These are phyloP conservation scores for Vaccinium darrowii DNA, from an alignment of 148 eudicot genomes.

Conservation along the genomic window DNA sequence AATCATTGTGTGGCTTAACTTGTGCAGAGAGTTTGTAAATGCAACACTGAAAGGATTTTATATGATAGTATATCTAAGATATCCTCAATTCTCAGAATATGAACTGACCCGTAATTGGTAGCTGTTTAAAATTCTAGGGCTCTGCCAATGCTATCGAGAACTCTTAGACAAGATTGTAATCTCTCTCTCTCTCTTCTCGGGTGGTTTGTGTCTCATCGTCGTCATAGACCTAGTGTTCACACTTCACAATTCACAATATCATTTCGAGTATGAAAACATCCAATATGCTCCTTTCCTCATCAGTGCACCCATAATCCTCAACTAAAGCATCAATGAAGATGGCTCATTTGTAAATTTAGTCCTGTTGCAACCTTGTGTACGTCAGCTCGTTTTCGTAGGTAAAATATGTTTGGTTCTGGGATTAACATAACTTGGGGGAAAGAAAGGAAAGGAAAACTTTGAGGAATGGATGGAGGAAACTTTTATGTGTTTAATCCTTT, in stretches of 20 bases:
- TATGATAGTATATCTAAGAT: background rate
- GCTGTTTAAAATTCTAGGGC: background rate
- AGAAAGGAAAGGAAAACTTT: too few species aligned
- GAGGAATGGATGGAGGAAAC: too few species aligned
- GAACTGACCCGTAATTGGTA: background rate
- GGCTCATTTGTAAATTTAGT: background rate
- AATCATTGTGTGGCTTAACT: background rate
- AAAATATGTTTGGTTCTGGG: background rate
- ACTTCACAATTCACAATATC: background rate
- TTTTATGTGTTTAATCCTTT: too few species aligned
- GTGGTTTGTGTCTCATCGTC: background rate
- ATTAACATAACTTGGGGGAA: too few species aligned
- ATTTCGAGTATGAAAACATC: background rate
- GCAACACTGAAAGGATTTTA: background rate
- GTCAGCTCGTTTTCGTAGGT: background rate
- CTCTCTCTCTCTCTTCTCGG: background rate
- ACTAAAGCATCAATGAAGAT: background rate
- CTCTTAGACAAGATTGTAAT: background rate
- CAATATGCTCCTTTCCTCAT: background rate
- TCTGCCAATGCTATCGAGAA: background rate
- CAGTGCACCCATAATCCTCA: background rate
- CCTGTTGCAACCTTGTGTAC: background rate
- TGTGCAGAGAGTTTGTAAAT: background rate
- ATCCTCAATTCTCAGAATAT: background rate
- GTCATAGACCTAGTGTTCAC: background rate